phyloP scores from a whole-genome alignment of 1,284 basidiomycete genomes.

The Ceratobasidium sp. region DNA sequence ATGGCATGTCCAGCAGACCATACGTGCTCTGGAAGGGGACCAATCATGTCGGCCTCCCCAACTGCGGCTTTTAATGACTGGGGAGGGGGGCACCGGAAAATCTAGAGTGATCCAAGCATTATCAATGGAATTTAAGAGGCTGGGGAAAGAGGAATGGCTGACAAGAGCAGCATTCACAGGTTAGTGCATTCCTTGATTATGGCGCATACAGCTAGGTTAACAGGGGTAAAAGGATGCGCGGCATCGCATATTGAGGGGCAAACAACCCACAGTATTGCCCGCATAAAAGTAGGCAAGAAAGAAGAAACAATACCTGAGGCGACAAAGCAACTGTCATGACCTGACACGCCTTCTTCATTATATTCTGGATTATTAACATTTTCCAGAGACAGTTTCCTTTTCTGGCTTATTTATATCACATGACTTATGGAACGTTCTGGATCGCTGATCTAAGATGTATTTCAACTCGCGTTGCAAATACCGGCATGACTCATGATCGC shows the following conservation, averaged over 20 bases:
- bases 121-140: slow-evolving; percentile 44
- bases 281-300: not conserved
- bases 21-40: not conserved
- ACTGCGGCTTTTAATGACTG: slow-evolving; percentile 53
- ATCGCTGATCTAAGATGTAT: too few species aligned
- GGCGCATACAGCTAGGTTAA: not conserved
- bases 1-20: not conserved
- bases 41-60: slow-evolving; percentile 39
- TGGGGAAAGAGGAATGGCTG: slow-evolving; percentile 42
- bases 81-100: slow-evolving; percentile 57
- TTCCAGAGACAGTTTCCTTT: too few species aligned
- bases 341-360: too few species aligned
- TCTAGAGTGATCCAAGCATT: slow-evolving; percentile 55
- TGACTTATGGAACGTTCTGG: too few species aligned
- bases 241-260: slow-evolving; percentile 53
- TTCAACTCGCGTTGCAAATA: too few species aligned
- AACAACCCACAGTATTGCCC: slow-evolving; percentile 50
- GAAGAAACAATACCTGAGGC: not conserved
- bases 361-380: too few species aligned
- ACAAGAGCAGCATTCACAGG: slow-evolving; percentile 54
- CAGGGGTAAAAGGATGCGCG: slow-evolving; percentile 43
- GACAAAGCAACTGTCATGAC: too few species aligned
- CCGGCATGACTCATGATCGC: too few species aligned
- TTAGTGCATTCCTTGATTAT: slow-evolving; percentile 35
- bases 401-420: too few species aligned